These are phyloP conservation scores for Puccinellia tenuiflora DNA, from an alignment of 176 grass and related monocot species.

Conservation along the genomic window DNA sequence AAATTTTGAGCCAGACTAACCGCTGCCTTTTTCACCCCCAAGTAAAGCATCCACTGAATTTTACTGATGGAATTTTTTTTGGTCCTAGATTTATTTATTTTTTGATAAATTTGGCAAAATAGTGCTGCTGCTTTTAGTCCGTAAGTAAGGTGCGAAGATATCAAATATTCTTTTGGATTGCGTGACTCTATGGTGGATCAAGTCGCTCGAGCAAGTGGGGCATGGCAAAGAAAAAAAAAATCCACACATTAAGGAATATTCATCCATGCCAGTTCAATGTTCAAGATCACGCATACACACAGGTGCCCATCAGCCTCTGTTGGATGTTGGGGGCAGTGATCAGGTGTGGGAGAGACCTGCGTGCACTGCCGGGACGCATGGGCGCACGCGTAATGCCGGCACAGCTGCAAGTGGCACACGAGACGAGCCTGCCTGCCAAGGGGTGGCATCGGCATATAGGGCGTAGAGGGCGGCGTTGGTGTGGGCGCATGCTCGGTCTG, in stretches of 20 bases:
- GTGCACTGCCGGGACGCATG: not conserved
- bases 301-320: not conserved
- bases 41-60: not conserved
- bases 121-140: not conserved
- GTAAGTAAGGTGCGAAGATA: not conserved
- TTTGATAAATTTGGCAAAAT: too few relatives aligned
- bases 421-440: not conserved
- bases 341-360: not conserved
- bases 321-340: not conserved
- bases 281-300: not conserved
- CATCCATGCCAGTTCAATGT: not conserved
- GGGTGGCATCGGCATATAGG: not conserved
- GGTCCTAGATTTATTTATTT: too few relatives aligned
- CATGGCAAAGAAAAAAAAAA: not conserved
- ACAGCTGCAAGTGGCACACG: not conserved
- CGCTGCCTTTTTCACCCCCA: not conserved
- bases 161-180: not conserved
- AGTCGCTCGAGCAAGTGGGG: not conserved
- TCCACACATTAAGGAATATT: not conserved
- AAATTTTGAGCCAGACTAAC: not conserved
- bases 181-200: not conserved
- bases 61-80: not conserved
- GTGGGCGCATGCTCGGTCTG: not conserved
- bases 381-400: not conserved
- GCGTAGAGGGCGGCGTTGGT: not conserved